Evolutionary conservation across 1,139 yeast species (phyloP).

Genomic region (Scheffersomyces titani): DNA sequence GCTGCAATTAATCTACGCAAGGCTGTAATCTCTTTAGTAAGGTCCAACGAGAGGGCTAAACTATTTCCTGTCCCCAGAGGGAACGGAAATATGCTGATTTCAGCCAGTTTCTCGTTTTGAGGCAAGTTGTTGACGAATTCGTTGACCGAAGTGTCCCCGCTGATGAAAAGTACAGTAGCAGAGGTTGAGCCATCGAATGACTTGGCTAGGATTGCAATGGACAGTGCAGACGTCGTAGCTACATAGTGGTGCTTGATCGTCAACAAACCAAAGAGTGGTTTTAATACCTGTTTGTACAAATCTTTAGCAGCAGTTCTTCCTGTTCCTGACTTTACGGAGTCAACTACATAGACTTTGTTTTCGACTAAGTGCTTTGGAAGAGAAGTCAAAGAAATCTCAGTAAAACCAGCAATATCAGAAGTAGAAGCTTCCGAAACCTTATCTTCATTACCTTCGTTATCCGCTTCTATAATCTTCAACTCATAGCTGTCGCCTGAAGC

Average conservation of each 20-base stretch:
- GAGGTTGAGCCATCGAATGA: constrained; percentile 15
- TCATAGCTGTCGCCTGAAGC: neutral
- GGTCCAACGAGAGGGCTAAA: constrained; percentile 61
- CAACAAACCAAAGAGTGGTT: constrained; percentile 46
- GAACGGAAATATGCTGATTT: constrained; percentile 46
- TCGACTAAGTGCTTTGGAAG: constrained; percentile 6
- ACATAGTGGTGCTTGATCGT: constrained; percentile 37
- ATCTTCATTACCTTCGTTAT: too few relatives aligned
- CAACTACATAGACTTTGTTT: constrained; percentile 31
- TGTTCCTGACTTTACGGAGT: constrained; percentile 59
- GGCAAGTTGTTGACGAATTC: constrained; percentile 67
- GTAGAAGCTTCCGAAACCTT: neutral
- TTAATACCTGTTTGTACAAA: constrained; percentile 41
- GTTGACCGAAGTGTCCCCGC: constrained; percentile 85
- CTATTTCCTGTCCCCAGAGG: constrained; percentile 93
- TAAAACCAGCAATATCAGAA: neutral
- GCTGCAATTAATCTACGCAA: constrained; percentile 45
- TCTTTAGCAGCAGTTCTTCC: constrained; percentile 44
- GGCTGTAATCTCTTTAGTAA: constrained; percentile 35
- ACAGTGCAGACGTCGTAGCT: constrained; percentile 33
- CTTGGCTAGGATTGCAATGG: constrained; percentile 37
- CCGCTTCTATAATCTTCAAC: neutral
- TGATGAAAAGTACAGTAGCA: constrained; percentile 58
- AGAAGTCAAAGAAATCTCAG: neutral
- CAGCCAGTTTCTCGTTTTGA: constrained; percentile 6